Evolutionary conservation across 2,329 filamentous ascomycete genomes (phyloP), one percentile per base, ranked within the genome.

Genomic region (Teratosphaeria nubilosa): DNA sequence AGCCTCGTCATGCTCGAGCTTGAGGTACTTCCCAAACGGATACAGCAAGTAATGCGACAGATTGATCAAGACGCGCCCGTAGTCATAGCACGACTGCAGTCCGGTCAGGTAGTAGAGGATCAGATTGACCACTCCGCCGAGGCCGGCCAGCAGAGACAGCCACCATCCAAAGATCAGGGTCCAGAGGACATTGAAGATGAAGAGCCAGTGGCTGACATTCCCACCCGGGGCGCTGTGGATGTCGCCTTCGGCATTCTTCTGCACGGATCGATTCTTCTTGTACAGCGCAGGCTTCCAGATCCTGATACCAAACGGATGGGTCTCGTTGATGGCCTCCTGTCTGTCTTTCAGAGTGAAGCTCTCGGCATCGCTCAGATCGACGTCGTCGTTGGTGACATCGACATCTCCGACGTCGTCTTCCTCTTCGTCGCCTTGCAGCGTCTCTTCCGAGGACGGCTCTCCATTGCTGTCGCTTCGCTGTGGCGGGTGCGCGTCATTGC

Each of bases 261-360:
- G 91, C 41, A 99, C 95, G 0, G 94, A 99, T 58, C 94, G 86
- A 67, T 88, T 86, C 74, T 99, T 99, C 76, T 99, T 99, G 81
- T 99, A 99, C 62, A 99, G 74, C 1, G 94, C 95, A 51, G 94
- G 94, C 74, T 99, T 99, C 94, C 94, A 99, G 63, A 99, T 90
- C 72, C 95, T 86, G 71, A 99, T 97, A 79, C 94, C 94, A 68
- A 99, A 99, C 0, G 94, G 94, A 78, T 99, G 94, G 0, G 94
- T 99, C 73, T 96, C 87, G 75, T 99, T 99, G 79, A 99, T 99
- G 64, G 94, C 94, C 72, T 96, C 86, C 75, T 99, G 94, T 58
- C 94, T 85, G 73, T 99, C 94, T 73, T 95, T 96, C 66, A 99
- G 82, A 0, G 94, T 99, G 72, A 99, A 99, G 76, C 92, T 97